Conservation (phyloP, 2,329 filamentous ascomycete genomes). For the Talaromyces sp. region DNA sequence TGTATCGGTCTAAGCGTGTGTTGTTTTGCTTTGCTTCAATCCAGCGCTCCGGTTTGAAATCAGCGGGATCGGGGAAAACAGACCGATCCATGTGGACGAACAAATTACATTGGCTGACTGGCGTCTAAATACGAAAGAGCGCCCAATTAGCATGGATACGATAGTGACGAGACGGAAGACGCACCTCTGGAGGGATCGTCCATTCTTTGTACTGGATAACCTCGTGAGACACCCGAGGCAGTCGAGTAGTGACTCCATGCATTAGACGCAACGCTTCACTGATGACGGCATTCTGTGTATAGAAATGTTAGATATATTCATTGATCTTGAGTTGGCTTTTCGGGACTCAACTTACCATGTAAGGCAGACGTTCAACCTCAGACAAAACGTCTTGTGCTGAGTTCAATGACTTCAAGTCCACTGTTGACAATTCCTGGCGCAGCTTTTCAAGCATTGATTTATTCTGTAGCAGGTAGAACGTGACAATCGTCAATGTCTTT, state of each 20-base stretch:
- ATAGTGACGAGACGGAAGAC: not conserved
- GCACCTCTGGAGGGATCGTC: conserved; percentile 27
- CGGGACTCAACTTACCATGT: conserved; percentile 28
- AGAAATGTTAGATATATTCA: not conserved
- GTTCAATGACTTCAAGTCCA: conserved; percentile 23
- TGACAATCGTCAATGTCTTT: conserved; percentile 28
- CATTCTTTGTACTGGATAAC: conserved; percentile 31
- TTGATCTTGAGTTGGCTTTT: not conserved
- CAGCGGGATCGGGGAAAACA: conserved; percentile 35
- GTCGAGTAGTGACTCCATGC: conserved; percentile 29
- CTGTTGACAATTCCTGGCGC: conserved; percentile 28
- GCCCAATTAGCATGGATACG: not conserved
- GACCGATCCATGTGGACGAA: conserved; percentile 35
- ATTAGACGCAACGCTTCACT: conserved; percentile 33
- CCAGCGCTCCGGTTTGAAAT: conserved; percentile 40
- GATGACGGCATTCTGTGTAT: conserved; percentile 28
- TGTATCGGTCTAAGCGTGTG: conserved; percentile 33
- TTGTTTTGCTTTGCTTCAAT: conserved; percentile 30
- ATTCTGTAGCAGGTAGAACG: conserved; percentile 30
- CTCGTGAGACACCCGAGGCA: conserved; percentile 30
- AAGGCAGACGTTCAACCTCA: conserved; percentile 39
- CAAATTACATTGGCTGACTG: conserved; percentile 39
- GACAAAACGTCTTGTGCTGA: conserved; percentile 24
- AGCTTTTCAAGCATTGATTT: conserved; percentile 21
- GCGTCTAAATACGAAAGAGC: conserved; percentile 20